Conservation (phyloP, 2,329 filamentous ascomycete genomes). For the Thyridium curvatum region DNA sequence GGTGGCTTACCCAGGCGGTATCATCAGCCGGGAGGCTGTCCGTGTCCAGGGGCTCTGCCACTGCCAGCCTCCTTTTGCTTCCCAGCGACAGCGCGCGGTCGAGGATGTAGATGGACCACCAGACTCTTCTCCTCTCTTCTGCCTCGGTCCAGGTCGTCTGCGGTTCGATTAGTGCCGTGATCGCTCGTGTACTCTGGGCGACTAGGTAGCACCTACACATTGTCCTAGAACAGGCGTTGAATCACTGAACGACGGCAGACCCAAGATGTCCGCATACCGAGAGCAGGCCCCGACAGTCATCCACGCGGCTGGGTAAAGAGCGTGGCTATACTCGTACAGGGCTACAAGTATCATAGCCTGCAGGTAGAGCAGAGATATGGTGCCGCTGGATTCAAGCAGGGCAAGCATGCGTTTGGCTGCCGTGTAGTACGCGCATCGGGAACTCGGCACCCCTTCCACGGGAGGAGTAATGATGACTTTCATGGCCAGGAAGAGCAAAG, state of each 20-base stretch:
- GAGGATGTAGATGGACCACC: slow-evolving; percentile 41
- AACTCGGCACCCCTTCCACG: slow-evolving; percentile 22
- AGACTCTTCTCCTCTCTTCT: slow-evolving; percentile 38
- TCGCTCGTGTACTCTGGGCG: too few relatives aligned
- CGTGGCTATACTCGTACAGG: slow-evolving; percentile 41
- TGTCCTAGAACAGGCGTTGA: slow-evolving; percentile 28
- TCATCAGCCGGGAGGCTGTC: slow-evolving; percentile 29
- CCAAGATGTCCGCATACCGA: slow-evolving; percentile 38
- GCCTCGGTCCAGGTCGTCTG: slow-evolving; percentile 38
- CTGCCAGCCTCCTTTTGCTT: slow-evolving; percentile 14
- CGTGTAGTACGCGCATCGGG: slow-evolving; percentile 32
- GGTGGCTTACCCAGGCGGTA: slow-evolving; percentile 26
- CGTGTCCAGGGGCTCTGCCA: slow-evolving; percentile 11
- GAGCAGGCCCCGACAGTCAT: slow-evolving; percentile 38
- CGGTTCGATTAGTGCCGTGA: slow-evolving; percentile 1
- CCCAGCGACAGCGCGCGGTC: slow-evolving; percentile 28
- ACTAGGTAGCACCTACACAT: slow-evolving; percentile 19
- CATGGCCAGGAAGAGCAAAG: slow-evolving; percentile 41
- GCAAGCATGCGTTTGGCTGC: slow-evolving; percentile 33
- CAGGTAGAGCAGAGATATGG: slow-evolving; percentile 32
- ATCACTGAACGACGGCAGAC: slow-evolving; percentile 27
- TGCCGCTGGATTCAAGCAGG: slow-evolving; percentile 33
- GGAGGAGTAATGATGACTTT: slow-evolving; percentile 33
- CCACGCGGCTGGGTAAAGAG: slow-evolving; percentile 43
- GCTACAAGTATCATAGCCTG: slow-evolving; percentile 39